Evolutionary conservation across 345 rosid species (phyloP).

Genomic region (Arabis hirsuta): DNA sequence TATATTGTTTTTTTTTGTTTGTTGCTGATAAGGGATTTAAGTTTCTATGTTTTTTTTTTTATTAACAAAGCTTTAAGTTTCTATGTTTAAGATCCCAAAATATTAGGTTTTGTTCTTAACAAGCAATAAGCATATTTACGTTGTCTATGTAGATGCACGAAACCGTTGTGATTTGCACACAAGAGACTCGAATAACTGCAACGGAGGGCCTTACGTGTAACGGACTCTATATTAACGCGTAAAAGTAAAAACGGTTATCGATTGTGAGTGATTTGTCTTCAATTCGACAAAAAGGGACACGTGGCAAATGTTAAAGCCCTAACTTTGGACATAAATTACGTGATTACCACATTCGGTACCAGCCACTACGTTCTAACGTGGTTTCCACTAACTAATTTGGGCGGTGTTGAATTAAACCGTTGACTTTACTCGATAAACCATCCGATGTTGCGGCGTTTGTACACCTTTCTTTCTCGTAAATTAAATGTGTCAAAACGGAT

Average conservation of each 20-base stretch:
- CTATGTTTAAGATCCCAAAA: no score
- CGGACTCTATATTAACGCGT: neutral
- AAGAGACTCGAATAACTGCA: neutral
- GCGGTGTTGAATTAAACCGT: conserved; percentile 19
- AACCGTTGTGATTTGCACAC: no score
- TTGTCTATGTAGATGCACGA: no score
- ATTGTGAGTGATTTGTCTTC: neutral
- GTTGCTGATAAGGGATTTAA: no score
- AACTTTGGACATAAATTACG: conserved; percentile 9
- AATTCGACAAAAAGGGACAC: neutral
- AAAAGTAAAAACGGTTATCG: conserved; percentile 8
- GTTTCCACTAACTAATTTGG: conserved; percentile 27
- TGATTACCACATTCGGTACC: conserved; percentile 25
- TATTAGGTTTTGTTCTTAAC: no score
- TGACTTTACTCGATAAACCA: conserved; percentile 7
- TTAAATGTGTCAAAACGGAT: no score
- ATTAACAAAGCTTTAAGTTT: no score
- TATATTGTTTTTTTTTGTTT: no score
- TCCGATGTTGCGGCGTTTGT: no score
- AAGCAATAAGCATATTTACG: no score
- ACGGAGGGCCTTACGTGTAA: neutral
- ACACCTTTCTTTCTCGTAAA: no score
- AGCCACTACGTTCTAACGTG: conserved; percentile 38
- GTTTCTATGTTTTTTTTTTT: no score
- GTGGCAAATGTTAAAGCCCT: conserved; percentile 13